Evolutionary conservation across 257 asterid species (phyloP), one percentile per base, ranked within the genome.

Genomic region (Paraleonurus japonicus): DNA sequence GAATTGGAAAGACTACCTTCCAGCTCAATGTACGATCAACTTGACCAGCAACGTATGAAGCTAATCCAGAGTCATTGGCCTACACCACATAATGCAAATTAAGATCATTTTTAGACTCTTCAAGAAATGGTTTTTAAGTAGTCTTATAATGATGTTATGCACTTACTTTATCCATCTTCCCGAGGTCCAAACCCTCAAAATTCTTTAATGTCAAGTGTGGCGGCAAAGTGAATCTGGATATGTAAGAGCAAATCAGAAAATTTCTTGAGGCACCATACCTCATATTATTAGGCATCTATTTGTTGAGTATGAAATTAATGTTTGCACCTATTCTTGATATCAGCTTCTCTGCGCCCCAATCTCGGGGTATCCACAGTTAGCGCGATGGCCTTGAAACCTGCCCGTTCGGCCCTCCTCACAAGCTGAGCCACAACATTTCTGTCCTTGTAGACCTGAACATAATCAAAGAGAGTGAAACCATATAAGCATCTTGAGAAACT

Each of bases 301-400:
- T 2, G 13, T 51, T 1, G 11, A n/a, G 10, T 37, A 37, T 17
- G 23, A 24, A 19, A 69, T 20, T 64, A 53, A 30, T 17, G 37
- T 54, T 65, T 5, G 33, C 17, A 88, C 96, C 96, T 85, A 81
- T 92, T 92, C 89, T 89, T 92, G 20, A 92, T 92, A 80, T 92
- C 98, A 77, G 96, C 77, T 45, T 92, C 98, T 70, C 98, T 83
- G 67, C 96, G 98, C 53, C 98, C 98, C 76, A 89, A 72, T 82
- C 87, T 83, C 3, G 96, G 98, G 75, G 98, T 89, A 67, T 92
- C 98, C 48, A 92, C 96, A 12, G 98, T 89, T 33, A 92, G 98
- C 65, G 98, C 98, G 47, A 92, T 89, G 81, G 98, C 98, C 88
- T 89, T 92, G 80, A 89, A 92, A 59, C 98, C 96, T 1, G 98